These are phyloP conservation scores for Erythrophleum fordii DNA, from an alignment of 306 rosid species.

Conservation along the genomic window DNA sequence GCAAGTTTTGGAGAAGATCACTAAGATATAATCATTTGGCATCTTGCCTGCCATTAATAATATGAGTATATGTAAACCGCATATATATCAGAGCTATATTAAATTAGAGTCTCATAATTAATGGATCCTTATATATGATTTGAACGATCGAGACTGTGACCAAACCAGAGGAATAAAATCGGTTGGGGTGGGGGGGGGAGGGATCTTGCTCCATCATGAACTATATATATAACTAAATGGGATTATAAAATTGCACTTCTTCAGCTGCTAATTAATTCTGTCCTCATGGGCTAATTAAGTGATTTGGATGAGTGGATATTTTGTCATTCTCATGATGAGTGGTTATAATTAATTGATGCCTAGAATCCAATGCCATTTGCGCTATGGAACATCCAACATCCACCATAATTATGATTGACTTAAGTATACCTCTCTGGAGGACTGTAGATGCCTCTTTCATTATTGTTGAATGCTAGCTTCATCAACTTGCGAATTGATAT, in stretches of 20 bases:
- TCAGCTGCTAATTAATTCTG: background rate
- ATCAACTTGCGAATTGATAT: constrained; percentile 36
- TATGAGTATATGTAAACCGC: background rate
- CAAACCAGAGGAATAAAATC: background rate
- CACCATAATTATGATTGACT: constrained; percentile 7
- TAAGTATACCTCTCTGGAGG: background rate
- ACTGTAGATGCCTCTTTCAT: constrained; percentile 5
- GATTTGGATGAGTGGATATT: background rate
- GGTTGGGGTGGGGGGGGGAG: too few species aligned
- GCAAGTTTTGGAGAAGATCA: background rate
- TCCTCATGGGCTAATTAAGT: background rate
- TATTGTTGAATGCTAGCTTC: constrained; percentile 33
- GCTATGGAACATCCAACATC: background rate
- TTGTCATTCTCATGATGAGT: background rate
- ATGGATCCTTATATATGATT: too few species aligned
- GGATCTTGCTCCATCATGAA: too few species aligned
- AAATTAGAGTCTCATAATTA: too few species aligned
- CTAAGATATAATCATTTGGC: background rate
- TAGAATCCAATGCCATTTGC: background rate
- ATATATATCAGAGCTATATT: background rate
- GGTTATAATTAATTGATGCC: background rate
- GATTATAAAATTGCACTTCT: background rate
- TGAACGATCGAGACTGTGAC: background rate
- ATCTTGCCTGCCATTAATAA: background rate
- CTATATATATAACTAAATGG: too few species aligned